Percentiles rank a stretch among this genome's conserved stretches.
Evolutionary conservation across 495 filamentous ascomycete genomes (phyloP).

Genomic region (Sabuloglossum arenarium): DNA sequence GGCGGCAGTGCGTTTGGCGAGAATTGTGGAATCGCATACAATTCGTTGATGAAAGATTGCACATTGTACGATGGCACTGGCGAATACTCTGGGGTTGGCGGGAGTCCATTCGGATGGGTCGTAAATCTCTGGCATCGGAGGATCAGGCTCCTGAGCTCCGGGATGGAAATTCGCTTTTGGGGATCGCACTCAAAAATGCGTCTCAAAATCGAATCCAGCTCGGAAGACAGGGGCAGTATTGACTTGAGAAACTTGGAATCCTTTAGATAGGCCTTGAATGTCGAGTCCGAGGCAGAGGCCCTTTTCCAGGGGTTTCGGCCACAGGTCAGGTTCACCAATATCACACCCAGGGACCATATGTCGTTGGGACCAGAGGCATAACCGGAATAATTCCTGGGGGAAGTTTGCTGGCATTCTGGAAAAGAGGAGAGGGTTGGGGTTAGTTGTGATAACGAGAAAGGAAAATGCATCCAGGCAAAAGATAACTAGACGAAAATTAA

Average conservation of each 20-base stretch:
- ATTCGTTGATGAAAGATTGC: not conserved
- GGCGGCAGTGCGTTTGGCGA: not conserved
- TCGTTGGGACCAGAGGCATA: slow-evolving; percentile 93
- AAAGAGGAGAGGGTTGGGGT: slow-evolving; percentile 14
- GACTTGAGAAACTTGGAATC: slow-evolving; percentile 76
- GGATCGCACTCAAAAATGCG: slow-evolving; percentile 84
- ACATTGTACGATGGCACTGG: not conserved
- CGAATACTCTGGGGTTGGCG: not conserved
- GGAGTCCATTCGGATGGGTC: not conserved
- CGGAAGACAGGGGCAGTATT: slow-evolving; percentile 78
- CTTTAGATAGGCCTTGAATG: slow-evolving; percentile 78
- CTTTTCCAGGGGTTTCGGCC: slow-evolving; percentile 98
- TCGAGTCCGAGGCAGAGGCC: slow-evolving; percentile 80
- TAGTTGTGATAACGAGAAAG: slow-evolving; percentile 2
- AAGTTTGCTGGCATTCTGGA: slow-evolving; percentile 82
- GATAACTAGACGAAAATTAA: slow-evolving; percentile 7
- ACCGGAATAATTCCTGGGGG: slow-evolving; percentile 52
- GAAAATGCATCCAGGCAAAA: slow-evolving; percentile 4
- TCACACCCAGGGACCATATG: slow-evolving; percentile 92
- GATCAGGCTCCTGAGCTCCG: slow-evolving; percentile 61
- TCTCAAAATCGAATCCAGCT: slow-evolving; percentile 72
- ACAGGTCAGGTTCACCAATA: slow-evolving; percentile 93
- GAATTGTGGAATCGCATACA: not conserved
- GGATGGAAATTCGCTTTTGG: slow-evolving; percentile 61
- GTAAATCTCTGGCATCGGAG: slow-evolving; percentile 60